phyloP scores from a whole-genome alignment of 805 yeast genomes.

The Suhomyces faveliae region DNA sequence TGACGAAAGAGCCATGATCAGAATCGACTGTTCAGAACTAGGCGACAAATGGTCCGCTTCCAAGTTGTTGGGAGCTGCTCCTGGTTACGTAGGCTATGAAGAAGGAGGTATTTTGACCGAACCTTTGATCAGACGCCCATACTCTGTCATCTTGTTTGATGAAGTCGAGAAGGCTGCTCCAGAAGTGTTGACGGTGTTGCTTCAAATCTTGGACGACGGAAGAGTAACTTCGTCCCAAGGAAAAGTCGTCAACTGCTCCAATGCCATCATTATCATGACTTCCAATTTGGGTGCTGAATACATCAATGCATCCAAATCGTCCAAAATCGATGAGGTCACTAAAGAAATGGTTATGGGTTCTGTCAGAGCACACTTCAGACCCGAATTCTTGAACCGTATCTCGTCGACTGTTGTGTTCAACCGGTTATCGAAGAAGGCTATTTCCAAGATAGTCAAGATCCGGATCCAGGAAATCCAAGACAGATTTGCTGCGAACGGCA shows the following conservation, averaged over 20 bases:
- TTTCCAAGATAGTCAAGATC: constrained; percentile 85
- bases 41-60: constrained; percentile 95
- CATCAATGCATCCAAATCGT: constrained; percentile 63
- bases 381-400: constrained; percentile 95
- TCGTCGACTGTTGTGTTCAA: constrained; percentile 92
- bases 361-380: constrained; percentile 89
- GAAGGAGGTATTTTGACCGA: constrained; percentile 97
- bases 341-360: constrained; percentile 78
- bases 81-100: constrained; percentile 92
- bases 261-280: constrained; percentile 91
- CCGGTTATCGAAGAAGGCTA: constrained; percentile 86
- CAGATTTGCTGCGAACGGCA: constrained; percentile 83
- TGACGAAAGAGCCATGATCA: constrained; percentile 94
- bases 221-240: constrained; percentile 94
- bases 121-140: constrained; percentile 86
- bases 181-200: constrained; percentile 86
- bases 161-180: constrained; percentile 99
- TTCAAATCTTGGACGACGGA: constrained; percentile 95
- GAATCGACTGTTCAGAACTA: constrained; percentile 96
- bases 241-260: constrained; percentile 88
- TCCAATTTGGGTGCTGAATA: constrained; percentile 95
- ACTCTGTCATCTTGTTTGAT: constrained; percentile 93
- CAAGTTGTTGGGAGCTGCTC: constrained; percentile 93
- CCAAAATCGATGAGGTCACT: constrained; percentile 66
- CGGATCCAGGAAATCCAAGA: constrained; percentile 81